A percentile compares a stretch with the other conserved stretches of the same genome.
phyloP scores from a whole-genome alignment of 176 grass and related monocot species.

The Triticum monococcum region DNA sequence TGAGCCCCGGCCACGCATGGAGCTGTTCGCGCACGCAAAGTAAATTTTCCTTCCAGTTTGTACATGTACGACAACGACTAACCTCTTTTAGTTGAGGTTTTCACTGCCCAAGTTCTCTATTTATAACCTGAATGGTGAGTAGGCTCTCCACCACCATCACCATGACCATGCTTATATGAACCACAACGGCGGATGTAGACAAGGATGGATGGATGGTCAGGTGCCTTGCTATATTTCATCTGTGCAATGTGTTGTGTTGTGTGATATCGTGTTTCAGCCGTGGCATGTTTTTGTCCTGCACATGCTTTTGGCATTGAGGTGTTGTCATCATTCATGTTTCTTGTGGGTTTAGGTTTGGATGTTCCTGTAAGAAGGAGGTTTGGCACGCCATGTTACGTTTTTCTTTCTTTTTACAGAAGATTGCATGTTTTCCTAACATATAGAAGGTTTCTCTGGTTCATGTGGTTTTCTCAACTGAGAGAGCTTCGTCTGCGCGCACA shows the following conservation, averaged over 20 bases:
- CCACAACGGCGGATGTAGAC: background rate
- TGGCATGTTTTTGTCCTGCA: background rate
- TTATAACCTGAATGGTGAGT: background rate
- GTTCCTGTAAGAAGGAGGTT: background rate
- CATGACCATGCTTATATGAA: background rate
- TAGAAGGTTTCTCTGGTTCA: background rate
- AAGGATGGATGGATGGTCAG: background rate
- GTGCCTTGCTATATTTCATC: background rate
- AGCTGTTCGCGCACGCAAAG: conserved; percentile 66
- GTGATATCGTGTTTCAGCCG: background rate
- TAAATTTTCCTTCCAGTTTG: background rate
- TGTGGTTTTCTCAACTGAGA: background rate
- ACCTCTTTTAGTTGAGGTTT: background rate
- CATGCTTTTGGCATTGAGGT: background rate
- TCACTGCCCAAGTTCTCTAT: background rate
- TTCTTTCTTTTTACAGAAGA: too few species aligned
- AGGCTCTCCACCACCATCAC: too few species aligned
- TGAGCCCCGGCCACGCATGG: conserved; percentile 16
- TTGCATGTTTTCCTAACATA: background rate
- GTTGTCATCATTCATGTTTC: background rate
- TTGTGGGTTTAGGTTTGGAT: conserved; percentile 8
- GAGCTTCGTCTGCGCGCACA: background rate
- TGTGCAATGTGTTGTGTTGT: too few species aligned
- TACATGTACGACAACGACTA: background rate
- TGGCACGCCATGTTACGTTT: background rate